phyloP scores from a whole-genome alignment of 495 filamentous ascomycete genomes.

The Hypoxylon cercidicola region DNA sequence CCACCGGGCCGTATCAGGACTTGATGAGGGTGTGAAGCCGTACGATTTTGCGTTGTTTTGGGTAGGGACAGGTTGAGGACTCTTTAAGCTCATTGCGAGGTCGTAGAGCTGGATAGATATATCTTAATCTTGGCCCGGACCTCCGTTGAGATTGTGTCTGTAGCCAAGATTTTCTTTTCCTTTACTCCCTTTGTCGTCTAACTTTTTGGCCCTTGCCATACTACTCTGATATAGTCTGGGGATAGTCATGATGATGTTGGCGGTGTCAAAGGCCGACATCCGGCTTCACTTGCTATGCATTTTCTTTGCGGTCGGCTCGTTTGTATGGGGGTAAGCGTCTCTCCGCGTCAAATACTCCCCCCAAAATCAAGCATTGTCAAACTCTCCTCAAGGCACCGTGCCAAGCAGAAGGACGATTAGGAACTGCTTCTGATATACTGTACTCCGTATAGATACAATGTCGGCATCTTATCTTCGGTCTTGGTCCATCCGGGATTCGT shows the following conservation, averaged over 20 bases:
- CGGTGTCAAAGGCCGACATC: constrained; percentile 50
- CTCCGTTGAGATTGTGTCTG: background rate
- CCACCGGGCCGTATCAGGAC: constrained; percentile 8
- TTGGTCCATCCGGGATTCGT: constrained; percentile 65
- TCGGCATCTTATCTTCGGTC: constrained; percentile 66
- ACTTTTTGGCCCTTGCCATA: background rate
- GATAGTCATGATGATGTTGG: constrained; percentile 21
- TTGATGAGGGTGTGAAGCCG: constrained; percentile 20
- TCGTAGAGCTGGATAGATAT: constrained; percentile 9
- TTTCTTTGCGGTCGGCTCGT: constrained; percentile 66
- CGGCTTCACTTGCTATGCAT: constrained; percentile 60
- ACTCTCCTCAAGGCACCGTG: background rate
- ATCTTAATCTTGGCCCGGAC: background rate
- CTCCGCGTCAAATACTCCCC: background rate
- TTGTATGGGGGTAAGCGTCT: constrained; percentile 66
- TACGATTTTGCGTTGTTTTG: constrained; percentile 15
- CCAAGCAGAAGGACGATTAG: background rate
- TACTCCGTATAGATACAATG: constrained; percentile 58
- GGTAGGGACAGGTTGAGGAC: constrained; percentile 12
- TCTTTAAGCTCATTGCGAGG: constrained; percentile 3
- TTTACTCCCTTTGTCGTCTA: background rate
- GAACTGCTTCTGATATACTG: constrained; percentile 5
- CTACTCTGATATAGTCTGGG: background rate
- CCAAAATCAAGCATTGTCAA: background rate
- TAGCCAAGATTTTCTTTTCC: background rate